These are phyloP conservation scores for Solanum sejunctum DNA, from an alignment of 257 asterid genomes.

Conservation along the genomic window DNA sequence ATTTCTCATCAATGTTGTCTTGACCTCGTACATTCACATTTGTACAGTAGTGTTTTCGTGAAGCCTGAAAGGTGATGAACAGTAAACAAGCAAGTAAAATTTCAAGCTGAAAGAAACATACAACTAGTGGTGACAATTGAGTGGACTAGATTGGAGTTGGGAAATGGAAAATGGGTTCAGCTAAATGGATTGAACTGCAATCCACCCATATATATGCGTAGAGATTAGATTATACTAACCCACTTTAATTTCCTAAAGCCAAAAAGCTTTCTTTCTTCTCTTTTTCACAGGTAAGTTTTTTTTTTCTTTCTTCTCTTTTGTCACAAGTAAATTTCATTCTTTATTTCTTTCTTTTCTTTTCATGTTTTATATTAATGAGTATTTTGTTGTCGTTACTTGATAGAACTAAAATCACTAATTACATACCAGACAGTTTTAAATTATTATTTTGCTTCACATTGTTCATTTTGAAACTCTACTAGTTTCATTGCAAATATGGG, in stretches of 20 bases:
- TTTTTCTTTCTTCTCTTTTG: neutral
- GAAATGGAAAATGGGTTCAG: neutral
- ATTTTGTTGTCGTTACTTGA: neutral
- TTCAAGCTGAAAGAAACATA: neutral
- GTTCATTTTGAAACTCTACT: neutral
- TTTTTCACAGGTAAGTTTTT: neutral
- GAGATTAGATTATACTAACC: neutral
- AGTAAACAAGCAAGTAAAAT: neutral
- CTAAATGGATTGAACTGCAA: neutral
- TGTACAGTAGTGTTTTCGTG: constrained; percentile 88
- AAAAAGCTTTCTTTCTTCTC: neutral
- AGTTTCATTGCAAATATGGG: neutral
- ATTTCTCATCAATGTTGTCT: constrained; percentile 75
- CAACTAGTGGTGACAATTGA: neutral
- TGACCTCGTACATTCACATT: constrained; percentile 43
- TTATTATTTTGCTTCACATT: neutral
- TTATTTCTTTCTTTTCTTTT: neutral
- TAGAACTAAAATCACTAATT: neutral
- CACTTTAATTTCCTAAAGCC: neutral
- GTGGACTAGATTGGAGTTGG: neutral
- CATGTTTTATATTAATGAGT: neutral
- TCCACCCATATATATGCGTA: neutral
- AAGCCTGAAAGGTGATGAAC: constrained; percentile 47
- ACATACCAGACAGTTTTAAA: neutral
- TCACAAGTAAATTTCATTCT: neutral